Conservation (phyloP, 2,329 filamentous ascomycete species). For the Scleromitrula shiraiana region DNA sequence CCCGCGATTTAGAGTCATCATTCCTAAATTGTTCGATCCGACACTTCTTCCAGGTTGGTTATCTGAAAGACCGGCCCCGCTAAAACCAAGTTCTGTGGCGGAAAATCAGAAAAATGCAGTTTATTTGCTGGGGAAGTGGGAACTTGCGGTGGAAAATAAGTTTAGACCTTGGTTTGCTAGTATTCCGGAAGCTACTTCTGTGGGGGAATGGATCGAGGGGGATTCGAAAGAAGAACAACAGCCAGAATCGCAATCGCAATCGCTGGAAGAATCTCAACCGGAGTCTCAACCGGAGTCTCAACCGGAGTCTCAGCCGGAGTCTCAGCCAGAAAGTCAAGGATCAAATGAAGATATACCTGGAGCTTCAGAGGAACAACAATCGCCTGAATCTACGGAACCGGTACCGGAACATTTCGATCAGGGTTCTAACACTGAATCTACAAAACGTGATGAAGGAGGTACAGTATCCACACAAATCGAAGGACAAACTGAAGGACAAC, state of each 20-base stretch:
- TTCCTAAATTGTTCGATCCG: constrained; percentile 46
- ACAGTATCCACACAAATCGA: not conserved
- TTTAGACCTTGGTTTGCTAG: constrained; percentile 36
- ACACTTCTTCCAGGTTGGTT: constrained; percentile 47
- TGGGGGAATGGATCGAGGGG: not conserved
- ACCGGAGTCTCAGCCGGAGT: not conserved
- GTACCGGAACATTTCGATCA: not conserved
- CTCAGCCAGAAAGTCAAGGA: not conserved
- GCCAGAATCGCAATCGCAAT: not conserved
- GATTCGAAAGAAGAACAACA: not conserved
- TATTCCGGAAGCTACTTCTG: constrained; percentile 13
- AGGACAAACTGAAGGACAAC: not conserved
- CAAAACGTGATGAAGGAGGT: not conserved
- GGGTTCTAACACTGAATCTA: not conserved
- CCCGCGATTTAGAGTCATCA: constrained; percentile 40
- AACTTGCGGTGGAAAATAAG: constrained; percentile 34
- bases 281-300: not conserved
- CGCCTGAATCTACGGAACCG: not conserved
- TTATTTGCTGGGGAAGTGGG: constrained; percentile 44
- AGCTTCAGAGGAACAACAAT: no score
- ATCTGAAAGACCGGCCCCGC: constrained; percentile 34
- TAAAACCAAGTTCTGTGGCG: constrained; percentile 38
- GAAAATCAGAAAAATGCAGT: constrained; percentile 49
- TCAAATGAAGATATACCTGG: not conserved
- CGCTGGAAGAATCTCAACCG: not conserved